Conservation (phyloP, 805 yeast genomes). For the Blastobotrys robertii region DNA sequence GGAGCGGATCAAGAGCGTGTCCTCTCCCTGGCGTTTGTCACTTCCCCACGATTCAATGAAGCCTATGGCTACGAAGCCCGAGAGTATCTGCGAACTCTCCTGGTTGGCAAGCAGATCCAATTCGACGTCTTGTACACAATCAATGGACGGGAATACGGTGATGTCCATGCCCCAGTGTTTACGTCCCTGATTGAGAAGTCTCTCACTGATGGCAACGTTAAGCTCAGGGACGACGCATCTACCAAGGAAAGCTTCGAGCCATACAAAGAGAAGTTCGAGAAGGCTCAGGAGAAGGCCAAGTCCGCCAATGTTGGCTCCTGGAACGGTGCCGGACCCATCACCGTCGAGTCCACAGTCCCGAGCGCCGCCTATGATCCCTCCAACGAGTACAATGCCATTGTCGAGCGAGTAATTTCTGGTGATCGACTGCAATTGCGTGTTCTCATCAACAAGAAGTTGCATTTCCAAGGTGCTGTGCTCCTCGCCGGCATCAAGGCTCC, state of each 20-base stretch:
- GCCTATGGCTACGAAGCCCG: constrained; percentile 46
- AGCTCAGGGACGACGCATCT: constrained; percentile 44
- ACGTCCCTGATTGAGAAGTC: constrained; percentile 47
- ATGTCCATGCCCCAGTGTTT: constrained; percentile 54
- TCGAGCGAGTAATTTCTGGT: constrained; percentile 70
- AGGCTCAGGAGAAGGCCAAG: constrained; percentile 39
- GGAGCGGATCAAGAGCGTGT: constrained; percentile 42
- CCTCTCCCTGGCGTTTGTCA: constrained; percentile 54
- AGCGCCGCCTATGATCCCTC: constrained; percentile 16
- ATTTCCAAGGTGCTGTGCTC: constrained; percentile 48
- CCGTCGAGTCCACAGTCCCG: constrained; percentile 5
- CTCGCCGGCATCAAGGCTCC: constrained; percentile 72
- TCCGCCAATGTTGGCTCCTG: constrained; percentile 48
- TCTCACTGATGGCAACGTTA: constrained; percentile 51
- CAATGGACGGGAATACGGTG: constrained; percentile 56
- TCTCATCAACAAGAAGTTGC: constrained; percentile 38
- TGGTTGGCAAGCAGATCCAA: constrained; percentile 54
- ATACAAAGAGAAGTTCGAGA: constrained; percentile 18
- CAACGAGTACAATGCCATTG: constrained; percentile 39
- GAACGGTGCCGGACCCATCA: constrained; percentile 27
- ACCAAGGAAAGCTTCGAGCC: constrained; percentile 35
- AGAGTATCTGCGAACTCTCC: constrained; percentile 50
- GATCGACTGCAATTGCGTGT: constrained; percentile 63
- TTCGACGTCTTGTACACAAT: constrained; percentile 47
- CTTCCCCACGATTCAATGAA: constrained; percentile 44